Evolutionary conservation across 2,329 filamentous ascomycete species (phyloP).

Genomic region (Botrytis medusae): DNA sequence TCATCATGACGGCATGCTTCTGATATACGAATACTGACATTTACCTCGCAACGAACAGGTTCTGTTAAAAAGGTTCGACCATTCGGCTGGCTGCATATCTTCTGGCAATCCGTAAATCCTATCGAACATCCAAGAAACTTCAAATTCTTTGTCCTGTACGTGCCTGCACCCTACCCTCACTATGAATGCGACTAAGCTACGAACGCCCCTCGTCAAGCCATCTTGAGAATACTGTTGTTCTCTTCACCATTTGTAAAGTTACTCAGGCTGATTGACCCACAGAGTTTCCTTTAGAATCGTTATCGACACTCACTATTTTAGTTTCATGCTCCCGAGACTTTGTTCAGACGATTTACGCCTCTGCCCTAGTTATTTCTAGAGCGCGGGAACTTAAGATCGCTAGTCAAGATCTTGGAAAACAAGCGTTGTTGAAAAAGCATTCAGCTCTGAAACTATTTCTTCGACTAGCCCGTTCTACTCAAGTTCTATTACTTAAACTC

Average conservation of each 20-base stretch:
- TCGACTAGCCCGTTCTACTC: conserved; percentile 16
- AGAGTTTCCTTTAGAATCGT: conserved; percentile 4
- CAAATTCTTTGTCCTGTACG: conserved; percentile 33
- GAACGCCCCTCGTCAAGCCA: conserved; percentile 21
- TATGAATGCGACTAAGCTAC: conserved; percentile 18
- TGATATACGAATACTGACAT: conserved; percentile 28
- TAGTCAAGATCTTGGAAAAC: conserved; percentile 19
- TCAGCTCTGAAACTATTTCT: conserved; percentile 19
- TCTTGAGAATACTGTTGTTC: conserved; percentile 5
- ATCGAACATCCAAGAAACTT: conserved; percentile 34
- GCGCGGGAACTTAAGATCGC: conserved; percentile 13
- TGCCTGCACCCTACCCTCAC: conserved; percentile 28
- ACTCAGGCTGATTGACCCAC: conserved; percentile 15
- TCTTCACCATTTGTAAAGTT: conserved; percentile 4
- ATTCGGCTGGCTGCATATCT: conserved; percentile 39
- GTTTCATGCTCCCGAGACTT: conserved; percentile 40
- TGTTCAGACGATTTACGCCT: conserved; percentile 28
- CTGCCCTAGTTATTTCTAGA: conserved; percentile 17
- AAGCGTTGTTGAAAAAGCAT: conserved; percentile 14
- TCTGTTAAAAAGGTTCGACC: conserved; percentile 23
- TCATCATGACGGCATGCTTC: conserved; percentile 33
- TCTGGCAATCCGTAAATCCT: conserved; percentile 33
- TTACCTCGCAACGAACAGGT: conserved; percentile 35
- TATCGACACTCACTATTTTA: conserved; percentile 29
- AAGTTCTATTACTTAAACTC: conserved; percentile 18